phyloP scores from a whole-genome alignment of 73 alveolate species.

The Tetrahymena borealis region DNA sequence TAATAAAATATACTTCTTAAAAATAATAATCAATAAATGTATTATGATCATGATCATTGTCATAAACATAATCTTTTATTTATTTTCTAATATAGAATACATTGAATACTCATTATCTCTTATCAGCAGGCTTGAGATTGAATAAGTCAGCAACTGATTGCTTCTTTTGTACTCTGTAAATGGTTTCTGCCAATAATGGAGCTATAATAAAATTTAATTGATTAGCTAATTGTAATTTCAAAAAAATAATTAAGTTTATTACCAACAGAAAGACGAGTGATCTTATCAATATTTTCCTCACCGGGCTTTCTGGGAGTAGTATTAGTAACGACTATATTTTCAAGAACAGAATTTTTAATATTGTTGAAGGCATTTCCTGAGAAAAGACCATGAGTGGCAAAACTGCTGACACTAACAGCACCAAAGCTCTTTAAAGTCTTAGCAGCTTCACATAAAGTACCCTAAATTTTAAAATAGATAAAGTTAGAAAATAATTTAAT shows the following conservation, averaged over 20 bases:
- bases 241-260: background rate
- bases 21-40: too few species aligned
- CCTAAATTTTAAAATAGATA: constrained; percentile 14
- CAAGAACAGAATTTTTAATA: constrained; percentile 62
- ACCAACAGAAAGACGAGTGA: constrained; percentile 41
- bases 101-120: background rate
- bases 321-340: constrained; percentile 77
- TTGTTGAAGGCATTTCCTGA: constrained; percentile 75
- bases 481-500: background rate
- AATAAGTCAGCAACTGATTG: constrained; percentile 32
- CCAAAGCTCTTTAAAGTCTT: constrained; percentile 66
- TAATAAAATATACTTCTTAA: too few species aligned
- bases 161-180: constrained; percentile 39
- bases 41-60: too few species aligned
- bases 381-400: constrained; percentile 93
- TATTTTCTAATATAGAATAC: background rate
- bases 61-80: background rate
- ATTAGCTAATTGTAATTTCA: background rate
- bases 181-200: constrained; percentile 45
- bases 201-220: background rate
- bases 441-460: constrained; percentile 92
- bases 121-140: background rate
- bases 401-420: constrained; percentile 84
- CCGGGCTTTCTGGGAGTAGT: constrained; percentile 57
- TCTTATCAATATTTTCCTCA: constrained; percentile 24